Evolutionary conservation across 2,329 filamentous ascomycete species (phyloP).

Genomic region (Trichophyton benhamiae): DNA sequence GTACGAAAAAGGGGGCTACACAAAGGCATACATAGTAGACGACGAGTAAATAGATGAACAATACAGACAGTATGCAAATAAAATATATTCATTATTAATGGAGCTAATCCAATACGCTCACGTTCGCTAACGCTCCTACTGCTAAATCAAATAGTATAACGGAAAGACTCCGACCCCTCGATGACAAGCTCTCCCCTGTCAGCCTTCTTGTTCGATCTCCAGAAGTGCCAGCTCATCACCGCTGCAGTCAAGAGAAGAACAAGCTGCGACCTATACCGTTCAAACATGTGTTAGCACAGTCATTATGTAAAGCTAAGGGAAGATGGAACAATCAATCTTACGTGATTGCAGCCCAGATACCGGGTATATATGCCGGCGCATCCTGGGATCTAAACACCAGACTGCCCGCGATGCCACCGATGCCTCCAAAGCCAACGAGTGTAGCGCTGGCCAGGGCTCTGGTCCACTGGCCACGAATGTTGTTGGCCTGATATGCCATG

Average conservation of each 20-base stretch:
- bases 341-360: conserved; percentile 24
- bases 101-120: too few species aligned
- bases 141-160: conserved; percentile 22
- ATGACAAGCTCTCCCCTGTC: conserved; percentile 25
- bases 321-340: conserved; percentile 6
- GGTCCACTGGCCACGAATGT: conserved; percentile 82
- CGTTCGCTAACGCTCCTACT: background rate
- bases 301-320: background rate
- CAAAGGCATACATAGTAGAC: too few species aligned
- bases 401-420: conserved; percentile 66
- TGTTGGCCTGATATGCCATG: conserved; percentile 76
- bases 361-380: conserved; percentile 25
- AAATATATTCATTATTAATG: too few species aligned
- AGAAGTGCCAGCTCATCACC: conserved; percentile 23
- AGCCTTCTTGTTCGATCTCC: conserved; percentile 24
- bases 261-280: conserved; percentile 21
- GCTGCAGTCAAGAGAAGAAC: conserved; percentile 23
- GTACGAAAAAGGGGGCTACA: background rate
- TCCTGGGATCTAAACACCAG: conserved; percentile 52
- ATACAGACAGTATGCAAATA: too few species aligned
- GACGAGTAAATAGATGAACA: too few species aligned
- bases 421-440: conserved; percentile 61
- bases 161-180: conserved; percentile 26
- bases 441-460: conserved; percentile 66
- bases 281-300: background rate